Base-by-base conservation (phyloP, 345 rosid species). In the Raphanus raphanistrum region DNA sequence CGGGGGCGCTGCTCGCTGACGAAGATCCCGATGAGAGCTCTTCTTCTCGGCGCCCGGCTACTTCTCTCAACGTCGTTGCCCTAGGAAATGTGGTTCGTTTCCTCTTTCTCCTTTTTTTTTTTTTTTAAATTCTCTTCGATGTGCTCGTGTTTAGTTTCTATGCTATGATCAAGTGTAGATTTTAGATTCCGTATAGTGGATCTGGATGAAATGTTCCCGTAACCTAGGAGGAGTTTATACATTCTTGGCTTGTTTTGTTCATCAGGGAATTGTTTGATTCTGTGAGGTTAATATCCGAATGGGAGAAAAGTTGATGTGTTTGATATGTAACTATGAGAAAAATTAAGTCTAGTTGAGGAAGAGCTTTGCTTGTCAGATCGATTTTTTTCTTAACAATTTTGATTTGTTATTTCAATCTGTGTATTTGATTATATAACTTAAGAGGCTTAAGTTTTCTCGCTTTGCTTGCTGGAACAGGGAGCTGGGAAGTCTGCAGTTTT, bases 401-500 rank as follows among this genome's bases (percentile, higher is more conserved):
- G 31, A 28, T 28, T 28, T 28, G 31, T 28, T 28, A 21, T 28
- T 28, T 28, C 31, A 28, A 28, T 28, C 3, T 16, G 16, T 28
- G 11, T 27, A 41, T 8, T 16, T 72, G 15, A 17, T n/a, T 10
- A 21, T 10, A 21, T 15, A 36, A 15, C 27, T 43, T 8, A 16
- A 7, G 32, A 15, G 5, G 10, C 36, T 31, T 48, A 54, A 64
- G 35, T 52, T 66, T 6, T 73, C 21, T 73, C 66, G 26, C 27
- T 73, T 67, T 68, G 32, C 52, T 29, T 68, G 31, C 21, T 82
- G 78, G 21, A 72, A 43, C 88, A 92, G 99, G 99, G 99, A 81
- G 96, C 99, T 73, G 99, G 99, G 67, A 95, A 95, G 84, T 95
- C 99, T 80, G 99, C 96, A 5, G 86, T 84, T 68, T 77, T 95